Base-by-base conservation (phyloP, 805 yeast genomes). In the Cyberlindnera nakhonratchasimensis region DNA sequence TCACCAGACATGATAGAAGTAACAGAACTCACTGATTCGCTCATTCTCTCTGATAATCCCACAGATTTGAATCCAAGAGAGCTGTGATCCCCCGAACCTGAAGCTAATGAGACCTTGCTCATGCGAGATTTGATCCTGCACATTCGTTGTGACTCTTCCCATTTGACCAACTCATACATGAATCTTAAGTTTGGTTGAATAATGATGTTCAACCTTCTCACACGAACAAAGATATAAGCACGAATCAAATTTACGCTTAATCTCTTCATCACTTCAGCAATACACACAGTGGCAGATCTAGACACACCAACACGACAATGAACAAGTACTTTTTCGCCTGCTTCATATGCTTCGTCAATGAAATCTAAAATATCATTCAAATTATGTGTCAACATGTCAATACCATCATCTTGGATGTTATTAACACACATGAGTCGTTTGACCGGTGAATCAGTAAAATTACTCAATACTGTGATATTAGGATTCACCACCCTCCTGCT, bases 271-370 rank as follows among this genome's bases (percentile, higher is more conserved):
- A 87, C 91, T 58, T 89, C 97, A 1, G 96, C 96, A 51, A 91
- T 91, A 53, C 95, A 91, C 10, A 91, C 95, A 0, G 97, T 87
- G 0, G 97, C 98, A 3, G 96, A 86, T 42, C 98, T 69, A 0
- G 96, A 86, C 4, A 91, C 98, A 0, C 98, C 98, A 36, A 88
- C 97, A 57, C 95, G 85, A 55, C 98, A 91, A 61, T 91, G 98
- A 10, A 91, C 90, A 46, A 91, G 68, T 2, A 82, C 78, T 34
- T 74, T 75, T 18, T 77, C 77, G 28, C 64, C 65, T 1, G 52
- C 50, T 17, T 60, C 50, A 48, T 68, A 66, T 16, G 77, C 75
- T 21, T 70, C 72, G 40, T 86, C 83, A 39, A 89, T 76, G 55
- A 79, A 86, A 2, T 74, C 67, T 30, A 91, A 66, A 18, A 90